Conservation (phyloP, 1,284 basidiomycete species). For the Ceratobasidium sp. region DNA sequence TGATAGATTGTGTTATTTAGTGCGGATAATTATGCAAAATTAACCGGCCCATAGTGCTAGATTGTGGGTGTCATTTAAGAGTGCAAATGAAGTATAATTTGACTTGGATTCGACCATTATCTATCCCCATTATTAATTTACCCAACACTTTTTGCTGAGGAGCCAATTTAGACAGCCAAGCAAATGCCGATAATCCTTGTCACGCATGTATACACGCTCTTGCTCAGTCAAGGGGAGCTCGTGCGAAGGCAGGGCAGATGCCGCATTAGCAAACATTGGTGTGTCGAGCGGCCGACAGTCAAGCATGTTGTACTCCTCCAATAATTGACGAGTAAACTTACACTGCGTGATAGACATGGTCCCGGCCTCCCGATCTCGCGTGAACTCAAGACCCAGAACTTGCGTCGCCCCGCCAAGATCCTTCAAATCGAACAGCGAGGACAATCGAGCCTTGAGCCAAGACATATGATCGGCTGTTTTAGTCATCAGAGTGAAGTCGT, state of each 20-base stretch:
- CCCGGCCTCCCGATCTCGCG: not conserved
- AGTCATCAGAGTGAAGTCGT: slow-evolving; percentile 20
- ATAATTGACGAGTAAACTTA: not conserved
- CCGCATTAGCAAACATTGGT: slow-evolving; percentile 13
- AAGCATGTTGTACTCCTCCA: not conserved
- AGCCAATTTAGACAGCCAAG: slow-evolving; percentile 13
- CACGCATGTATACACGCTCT: not conserved
- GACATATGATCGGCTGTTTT: not conserved
- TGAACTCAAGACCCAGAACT: slow-evolving; percentile 9
- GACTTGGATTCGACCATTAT: too few relatives aligned
- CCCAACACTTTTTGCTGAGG: too few relatives aligned
- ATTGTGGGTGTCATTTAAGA: too few relatives aligned
- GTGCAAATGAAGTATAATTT: too few relatives aligned
- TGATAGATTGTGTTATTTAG: too few relatives aligned
- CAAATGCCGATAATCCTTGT: slow-evolving; percentile 18
- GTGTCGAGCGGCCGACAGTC: not conserved
- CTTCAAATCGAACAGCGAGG: not conserved
- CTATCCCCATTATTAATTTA: too few relatives aligned
- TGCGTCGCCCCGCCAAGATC: not conserved
- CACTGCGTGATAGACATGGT: not conserved
- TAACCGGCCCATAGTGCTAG: too few relatives aligned
- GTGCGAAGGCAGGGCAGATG: not conserved
- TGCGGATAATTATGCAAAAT: too few relatives aligned
- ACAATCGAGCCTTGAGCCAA: not conserved
- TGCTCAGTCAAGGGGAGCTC: not conserved